Evolutionary conservation across 495 filamentous ascomycete species (phyloP), one percentile per base, ranked within the genome.

Genomic region (Halenospora varia): DNA sequence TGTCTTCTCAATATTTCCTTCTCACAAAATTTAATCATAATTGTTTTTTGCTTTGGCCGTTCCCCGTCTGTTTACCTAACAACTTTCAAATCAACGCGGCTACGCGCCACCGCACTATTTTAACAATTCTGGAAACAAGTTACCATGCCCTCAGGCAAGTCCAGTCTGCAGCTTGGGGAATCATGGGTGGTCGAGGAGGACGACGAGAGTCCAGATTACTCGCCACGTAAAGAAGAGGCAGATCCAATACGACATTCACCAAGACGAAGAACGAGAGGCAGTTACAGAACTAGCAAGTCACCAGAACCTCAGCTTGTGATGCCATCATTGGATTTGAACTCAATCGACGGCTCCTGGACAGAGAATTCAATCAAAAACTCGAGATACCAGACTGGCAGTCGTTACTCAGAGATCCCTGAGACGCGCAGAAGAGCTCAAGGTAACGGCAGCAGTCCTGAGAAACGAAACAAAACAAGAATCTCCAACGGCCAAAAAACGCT

Each of bases 281-380:
- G 39, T 20, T 58, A 60, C 24, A 62, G 44, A 45, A 51, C 49
- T 4, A 8, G 15, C 42, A 57, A 39, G 24, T 67, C 65, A n/a
- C 59, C 65, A 51, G 76, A 75, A 55, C 76, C 76, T 19, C 71
- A 76, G 41, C 60, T 81, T 40, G 68, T 78, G 20, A 80, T 80
- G 75, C 78, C 78, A 20, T 71, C 72, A 0, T 65, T 78, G 54
- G 55, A 67, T 53, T 40, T 68, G 35, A 65, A 68, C 35, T 62
- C 47, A n/a, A 51, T 72, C 19, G 67, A 70, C 48, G 66, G 61
- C 9, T 72, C 68, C 15, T 67, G 66, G 63, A 45, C 59, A 19
- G 56, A 64, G 6, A 57, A 61, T n/a, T 48, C 62, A 17, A 64
- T 50, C 53, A 64, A 52, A 48, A 63, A 25, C 23, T 22, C 56